Percentiles rank a stretch among this genome's conserved stretches.
These are phyloP conservation scores for Coemansia erecta DNA, from an alignment of 192 early-diverging fungal genomes.

Conservation along the genomic window DNA sequence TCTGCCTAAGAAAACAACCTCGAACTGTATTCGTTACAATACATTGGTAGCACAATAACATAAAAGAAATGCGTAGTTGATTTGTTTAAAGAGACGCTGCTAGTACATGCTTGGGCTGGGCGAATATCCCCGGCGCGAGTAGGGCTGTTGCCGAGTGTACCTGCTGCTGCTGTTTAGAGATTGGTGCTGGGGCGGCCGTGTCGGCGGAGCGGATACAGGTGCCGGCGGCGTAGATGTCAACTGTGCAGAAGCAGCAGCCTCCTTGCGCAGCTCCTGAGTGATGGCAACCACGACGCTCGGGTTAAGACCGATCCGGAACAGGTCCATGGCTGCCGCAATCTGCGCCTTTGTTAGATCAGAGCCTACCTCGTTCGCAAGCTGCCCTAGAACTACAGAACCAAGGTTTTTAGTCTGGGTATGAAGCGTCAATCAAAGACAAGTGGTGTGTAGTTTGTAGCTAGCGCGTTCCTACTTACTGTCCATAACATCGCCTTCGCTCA, in stretches of 20 bases:
- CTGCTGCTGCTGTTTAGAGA: no score
- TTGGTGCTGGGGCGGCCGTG: background rate
- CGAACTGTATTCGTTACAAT: background rate
- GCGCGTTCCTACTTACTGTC: no score
- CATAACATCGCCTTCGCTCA: no score
- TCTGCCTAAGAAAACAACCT: constrained; percentile 3
- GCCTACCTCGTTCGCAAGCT: constrained; percentile 34
- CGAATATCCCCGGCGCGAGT: background rate
- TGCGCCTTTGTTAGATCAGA: constrained; percentile 44
- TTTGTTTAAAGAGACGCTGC: background rate
- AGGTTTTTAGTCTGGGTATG: background rate
- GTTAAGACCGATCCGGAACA: constrained; percentile 47
- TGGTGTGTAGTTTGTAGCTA: background rate
- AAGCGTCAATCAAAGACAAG: background rate
- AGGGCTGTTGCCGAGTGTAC: background rate
- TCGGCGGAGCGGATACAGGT: background rate
- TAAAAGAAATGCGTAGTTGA: no score
- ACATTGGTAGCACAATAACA: no score
- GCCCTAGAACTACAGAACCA: constrained; percentile 32
- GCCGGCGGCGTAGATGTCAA: background rate
- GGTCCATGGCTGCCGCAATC: constrained; percentile 35
- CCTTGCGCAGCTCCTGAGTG: constrained; percentile 43
- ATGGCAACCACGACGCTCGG: constrained; percentile 44
- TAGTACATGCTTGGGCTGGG: constrained; percentile 1
- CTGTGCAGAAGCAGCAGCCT: constrained; percentile 8